A percentile compares a stretch with the other conserved stretches of the same genome.
These are phyloP conservation scores for Dioscorea dumetorum DNA, from an alignment of 106 monocot species.

Conservation along the genomic window DNA sequence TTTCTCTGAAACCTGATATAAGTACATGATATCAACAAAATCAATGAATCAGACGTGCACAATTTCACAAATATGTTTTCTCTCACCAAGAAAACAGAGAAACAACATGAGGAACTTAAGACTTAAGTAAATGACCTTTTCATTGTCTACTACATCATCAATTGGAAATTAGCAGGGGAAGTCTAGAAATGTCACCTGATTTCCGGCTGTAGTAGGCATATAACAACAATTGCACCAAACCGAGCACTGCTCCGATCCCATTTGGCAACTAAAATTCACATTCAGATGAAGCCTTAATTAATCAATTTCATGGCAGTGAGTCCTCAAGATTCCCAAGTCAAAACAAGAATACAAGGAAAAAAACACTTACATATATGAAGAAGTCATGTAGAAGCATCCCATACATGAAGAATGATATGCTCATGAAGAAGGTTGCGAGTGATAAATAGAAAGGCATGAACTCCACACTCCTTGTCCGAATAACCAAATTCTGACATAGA, in stretches of 20 bases:
- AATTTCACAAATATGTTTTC: too few species aligned
- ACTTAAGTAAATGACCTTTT: background rate
- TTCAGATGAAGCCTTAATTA: background rate
- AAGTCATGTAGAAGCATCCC: constrained; percentile 59
- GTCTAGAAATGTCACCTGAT: constrained; percentile 26
- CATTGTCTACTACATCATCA: background rate
- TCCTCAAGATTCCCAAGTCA: background rate
- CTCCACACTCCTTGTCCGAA: constrained; percentile 62
- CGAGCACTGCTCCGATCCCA: constrained; percentile 56
- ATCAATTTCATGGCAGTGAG: background rate
- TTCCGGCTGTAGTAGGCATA: constrained; percentile 51
- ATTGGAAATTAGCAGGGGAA: constrained; percentile 34
- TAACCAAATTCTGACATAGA: constrained; percentile 54
- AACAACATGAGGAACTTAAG: too few species aligned
- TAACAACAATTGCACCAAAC: constrained; percentile 41
- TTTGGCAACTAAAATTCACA: constrained; percentile 56
- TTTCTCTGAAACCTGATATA: too few species aligned
- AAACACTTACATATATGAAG: constrained; percentile 67
- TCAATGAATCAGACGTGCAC: too few species aligned
- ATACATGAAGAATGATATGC: constrained; percentile 71
- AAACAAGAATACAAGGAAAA: background rate
- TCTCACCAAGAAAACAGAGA: too few species aligned
- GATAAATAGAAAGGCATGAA: constrained; percentile 88
- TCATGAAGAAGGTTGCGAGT: constrained; percentile 71
- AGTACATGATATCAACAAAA: too few species aligned